Base-by-base conservation (phyloP, 1,284 basidiomycete species). In the Veloboletus limbatus region DNA sequence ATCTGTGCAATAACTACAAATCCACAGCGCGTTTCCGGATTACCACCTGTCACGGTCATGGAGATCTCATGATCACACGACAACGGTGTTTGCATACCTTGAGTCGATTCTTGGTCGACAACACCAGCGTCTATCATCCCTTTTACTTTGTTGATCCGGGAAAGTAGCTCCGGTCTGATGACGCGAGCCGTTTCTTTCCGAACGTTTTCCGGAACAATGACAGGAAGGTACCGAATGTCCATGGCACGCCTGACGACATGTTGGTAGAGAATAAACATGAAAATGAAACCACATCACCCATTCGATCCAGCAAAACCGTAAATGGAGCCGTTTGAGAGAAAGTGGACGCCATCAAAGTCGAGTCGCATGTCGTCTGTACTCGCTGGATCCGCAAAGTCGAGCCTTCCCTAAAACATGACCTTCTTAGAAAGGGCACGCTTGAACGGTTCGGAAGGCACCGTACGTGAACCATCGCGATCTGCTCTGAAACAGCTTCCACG, bases 341-440 rank as follows among this genome's bases (percentile, higher is more conserved):
- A 82, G 66, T 93, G 91, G 11, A 94, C 73, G 3, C 88, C 92
- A 59, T 86, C 82, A 52, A 90, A 80, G 48, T 88, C 82, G 3
- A 89, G 66, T 26, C 77, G 72, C 30, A 88, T 62, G 44, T 85
- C 82, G 27, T 81, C 78, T 0, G 70, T 65, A 7, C 65, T 74
- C 14, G 65, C 62, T 5, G 69, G 60, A 54, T 84, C 77, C 6
- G 73, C 73, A 13, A 89, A 59, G 50, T 90, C 88, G 16, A 90
- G 72, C 50, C 79, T 80, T 21, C 87, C 87, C 88, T 88, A 49
- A 16, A n/a, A 38, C 2, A 22, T 4, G 9, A 22, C 6, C 25
- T 30, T 22, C 14, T 51, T 34, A 43, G 40, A 27, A 35, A 38
- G 27, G 13, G 14, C 8, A 17, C 10, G 6, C 6, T n/a, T 25